Evolutionary conservation across 306 rosid genomes (phyloP), one percentile per base, ranked within the genome.

Genomic region (Ceratonia siliqua): DNA sequence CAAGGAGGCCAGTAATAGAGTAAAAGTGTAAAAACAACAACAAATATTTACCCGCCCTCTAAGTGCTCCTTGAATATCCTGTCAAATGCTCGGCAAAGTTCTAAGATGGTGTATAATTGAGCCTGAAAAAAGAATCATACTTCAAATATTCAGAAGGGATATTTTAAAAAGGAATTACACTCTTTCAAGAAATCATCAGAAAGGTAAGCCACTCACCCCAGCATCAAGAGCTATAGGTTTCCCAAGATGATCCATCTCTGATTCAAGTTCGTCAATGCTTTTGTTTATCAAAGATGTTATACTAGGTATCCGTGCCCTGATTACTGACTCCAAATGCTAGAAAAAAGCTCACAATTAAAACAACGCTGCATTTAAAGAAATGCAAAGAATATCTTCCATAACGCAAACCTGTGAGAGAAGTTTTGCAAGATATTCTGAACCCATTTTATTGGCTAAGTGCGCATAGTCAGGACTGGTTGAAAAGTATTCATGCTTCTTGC

Each of bases 401-500:
- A 48, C 39, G 18, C 70, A 79, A 75, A 94, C 99, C 99, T 92
- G 87, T 8, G 99, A 94, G 53, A 94, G 89, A 80, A 92, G 96
- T 84, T 90, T 94, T 63, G 99, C 99, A 58, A 94, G 99, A 85
- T 94, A 94, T 78, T 80, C 99, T 3, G 99, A 91, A 57, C 99
- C 99, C 99, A 94, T 94, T 86, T 85, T 90, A 86, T 53, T 84
- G 68, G 90, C 81, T 3, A 94, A 79, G 79, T 94, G 99, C 41
- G 97, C 96, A 80, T 92, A 94, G 83, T 94, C 99, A 41, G 96
- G 89, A 86, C 96, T 94, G 63, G 96, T 90, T 63, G 85, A 88
- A 57, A 94, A 94, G 84, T 94, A 94, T 81, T 94, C 99, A 1
- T 82, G 92, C 85, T 94, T 97, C 82, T 88, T 94, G 72, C 90